These are phyloP conservation scores for Beauveria rudraprayagi DNA, from an alignment of 2,329 filamentous ascomycete species.

Conservation along the genomic window DNA sequence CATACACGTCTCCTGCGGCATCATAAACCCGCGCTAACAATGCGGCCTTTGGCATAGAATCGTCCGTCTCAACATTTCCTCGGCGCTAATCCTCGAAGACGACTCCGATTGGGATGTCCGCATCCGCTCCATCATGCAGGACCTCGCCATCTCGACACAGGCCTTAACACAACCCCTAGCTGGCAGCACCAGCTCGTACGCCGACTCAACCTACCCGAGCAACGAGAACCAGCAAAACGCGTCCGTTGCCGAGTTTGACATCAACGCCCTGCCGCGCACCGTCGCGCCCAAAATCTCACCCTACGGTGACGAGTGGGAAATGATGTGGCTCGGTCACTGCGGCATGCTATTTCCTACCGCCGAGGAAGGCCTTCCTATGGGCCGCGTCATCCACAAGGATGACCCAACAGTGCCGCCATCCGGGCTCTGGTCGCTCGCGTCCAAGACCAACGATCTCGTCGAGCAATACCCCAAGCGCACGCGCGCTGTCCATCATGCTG, in stretches of 20 bases:
- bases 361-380: constrained; percentile 17
- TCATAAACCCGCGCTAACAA: neutral
- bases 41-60: constrained; percentile 20
- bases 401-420: constrained; percentile 26
- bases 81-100: constrained; percentile 45
- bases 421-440: constrained; percentile 23
- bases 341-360: constrained; percentile 24
- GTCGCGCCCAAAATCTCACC: constrained; percentile 24
- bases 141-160: constrained; percentile 27
- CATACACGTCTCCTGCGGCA: neutral
- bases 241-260: constrained; percentile 10
- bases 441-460: constrained; percentile 24
- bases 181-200: constrained; percentile 10
- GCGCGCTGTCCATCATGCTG: constrained; percentile 31
- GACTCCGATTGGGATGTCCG: constrained; percentile 48
- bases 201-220: constrained; percentile 17
- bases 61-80: constrained; percentile 33
- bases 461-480: constrained; percentile 29
- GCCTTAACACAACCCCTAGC: constrained; percentile 23
- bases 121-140: constrained; percentile 36
- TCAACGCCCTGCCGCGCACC: constrained; percentile 12
- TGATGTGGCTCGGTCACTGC: constrained; percentile 42
- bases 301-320: constrained; percentile 41
- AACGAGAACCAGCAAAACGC: constrained; percentile 7
- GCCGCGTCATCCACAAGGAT: constrained; percentile 20